Conservation (phyloP, 345 rosid species). For the Hibiscus tridactylites region DNA sequence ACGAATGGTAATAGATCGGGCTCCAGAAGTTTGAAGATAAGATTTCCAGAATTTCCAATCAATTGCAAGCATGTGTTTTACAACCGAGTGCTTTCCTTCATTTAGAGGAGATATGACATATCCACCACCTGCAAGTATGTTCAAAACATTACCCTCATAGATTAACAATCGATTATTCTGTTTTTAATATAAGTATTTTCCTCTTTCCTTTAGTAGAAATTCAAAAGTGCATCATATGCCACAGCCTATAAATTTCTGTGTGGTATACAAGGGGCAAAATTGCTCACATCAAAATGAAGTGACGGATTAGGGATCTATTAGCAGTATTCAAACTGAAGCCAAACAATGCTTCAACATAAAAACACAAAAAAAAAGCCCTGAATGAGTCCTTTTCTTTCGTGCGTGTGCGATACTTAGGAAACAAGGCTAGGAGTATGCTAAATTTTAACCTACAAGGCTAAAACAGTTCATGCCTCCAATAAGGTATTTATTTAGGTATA, state of each 20-base stretch:
- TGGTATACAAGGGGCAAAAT: not conserved
- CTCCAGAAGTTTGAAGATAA: constrained; percentile 56
- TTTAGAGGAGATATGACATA: constrained; percentile 76
- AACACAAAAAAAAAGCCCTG: not conserved
- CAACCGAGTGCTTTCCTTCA: constrained; percentile 64
- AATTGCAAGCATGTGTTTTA: constrained; percentile 96
- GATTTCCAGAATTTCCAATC: constrained; percentile 94
- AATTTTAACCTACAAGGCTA: not conserved
- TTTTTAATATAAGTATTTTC: not conserved
- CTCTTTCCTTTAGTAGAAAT: not conserved
- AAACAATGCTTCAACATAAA: not conserved
- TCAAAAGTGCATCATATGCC: not conserved
- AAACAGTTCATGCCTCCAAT: not conserved
- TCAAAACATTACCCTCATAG: not conserved
- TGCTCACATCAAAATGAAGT: not conserved
- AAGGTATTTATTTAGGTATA: not conserved
- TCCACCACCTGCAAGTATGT: constrained; percentile 74
- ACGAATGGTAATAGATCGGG: constrained; percentile 64
- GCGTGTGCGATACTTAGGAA: not conserved
- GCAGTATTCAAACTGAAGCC: not conserved
- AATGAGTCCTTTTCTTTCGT: too few species aligned
- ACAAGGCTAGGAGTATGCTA: not conserved
- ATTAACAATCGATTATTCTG: not conserved
- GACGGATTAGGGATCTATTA: not conserved
- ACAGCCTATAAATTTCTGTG: not conserved